phyloP scores from a whole-genome alignment of 768 basidiomycete genomes.

The Porphyrellus cyaneotinctus region DNA sequence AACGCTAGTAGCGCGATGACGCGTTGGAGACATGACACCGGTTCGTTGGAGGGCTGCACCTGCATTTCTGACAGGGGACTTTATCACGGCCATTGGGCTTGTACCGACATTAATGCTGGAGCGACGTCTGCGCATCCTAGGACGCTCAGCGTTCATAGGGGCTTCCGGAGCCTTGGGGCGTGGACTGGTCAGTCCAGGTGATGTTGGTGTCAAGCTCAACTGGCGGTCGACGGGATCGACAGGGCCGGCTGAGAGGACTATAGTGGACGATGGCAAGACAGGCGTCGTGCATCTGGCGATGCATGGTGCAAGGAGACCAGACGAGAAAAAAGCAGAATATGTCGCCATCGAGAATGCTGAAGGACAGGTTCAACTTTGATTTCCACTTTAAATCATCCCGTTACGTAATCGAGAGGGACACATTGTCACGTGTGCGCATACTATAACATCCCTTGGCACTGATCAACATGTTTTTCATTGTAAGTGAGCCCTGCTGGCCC shows the following conservation, averaged over 20 bases:
- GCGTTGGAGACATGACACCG: conserved; percentile 35
- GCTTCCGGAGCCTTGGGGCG: conserved; percentile 22
- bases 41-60: conserved; percentile 49
- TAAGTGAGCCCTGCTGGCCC: conserved; percentile 33
- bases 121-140: conserved; percentile 55
- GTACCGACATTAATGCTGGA: conserved; percentile 55
- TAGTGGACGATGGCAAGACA: conserved; percentile 23
- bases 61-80: conserved; percentile 51
- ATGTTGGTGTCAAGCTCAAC: conserved; percentile 37
- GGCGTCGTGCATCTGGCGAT: conserved; percentile 24
- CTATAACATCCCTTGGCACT: neutral
- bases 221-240: conserved; percentile 36
- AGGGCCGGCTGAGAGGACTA: conserved; percentile 15
- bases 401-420: conserved; percentile 18
- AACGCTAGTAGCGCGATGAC: conserved; percentile 47
- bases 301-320: conserved; percentile 58
- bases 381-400: conserved; percentile 8
- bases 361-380: conserved; percentile 18
- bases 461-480: conserved; percentile 65
- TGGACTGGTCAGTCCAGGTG: conserved; percentile 22
- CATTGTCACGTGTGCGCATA: conserved; percentile 11
- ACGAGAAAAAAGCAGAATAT: conserved; percentile 69
- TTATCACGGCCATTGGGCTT: conserved; percentile 55
- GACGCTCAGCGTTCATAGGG: conserved; percentile 26
- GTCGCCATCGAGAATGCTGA: conserved; percentile 32